Evolutionary conservation across 352 stramenopile genomes (phyloP).

Genomic region (Phytophthora macrochlamydospora): DNA sequence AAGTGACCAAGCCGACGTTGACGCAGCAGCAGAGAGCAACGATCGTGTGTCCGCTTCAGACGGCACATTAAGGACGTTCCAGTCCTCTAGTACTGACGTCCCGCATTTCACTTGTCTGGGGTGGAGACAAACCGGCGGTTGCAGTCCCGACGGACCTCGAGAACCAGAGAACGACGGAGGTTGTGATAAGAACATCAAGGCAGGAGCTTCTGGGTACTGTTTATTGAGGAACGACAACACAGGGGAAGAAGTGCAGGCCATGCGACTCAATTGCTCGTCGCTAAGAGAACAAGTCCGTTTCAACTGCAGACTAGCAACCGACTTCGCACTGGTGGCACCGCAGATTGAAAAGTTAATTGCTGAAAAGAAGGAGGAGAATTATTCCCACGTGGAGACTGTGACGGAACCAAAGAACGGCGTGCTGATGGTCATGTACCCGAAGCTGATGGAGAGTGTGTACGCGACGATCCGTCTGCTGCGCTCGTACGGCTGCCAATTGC

Average conservation of each 20-base stretch:
- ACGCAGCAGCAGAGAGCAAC: background rate
- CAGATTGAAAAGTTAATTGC: slow-evolving; percentile 22
- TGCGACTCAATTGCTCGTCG: slow-evolving; percentile 37
- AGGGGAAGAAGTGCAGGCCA: slow-evolving; percentile 33
- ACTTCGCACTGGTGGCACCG: slow-evolving; percentile 42
- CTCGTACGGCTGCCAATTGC: slow-evolving; percentile 38
- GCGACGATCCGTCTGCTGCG: slow-evolving; percentile 40
- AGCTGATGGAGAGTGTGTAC: slow-evolving; percentile 44
- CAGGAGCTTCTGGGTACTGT: slow-evolving; percentile 23
- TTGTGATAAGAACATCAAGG: slow-evolving; percentile 29
- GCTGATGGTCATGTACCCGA: slow-evolving; percentile 56
- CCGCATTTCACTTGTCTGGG: slow-evolving; percentile 26
- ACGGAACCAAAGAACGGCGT: slow-evolving; percentile 31
- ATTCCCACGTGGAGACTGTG: background rate
- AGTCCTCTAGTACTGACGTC: slow-evolving; percentile 9
- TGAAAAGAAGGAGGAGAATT: slow-evolving; percentile 9
- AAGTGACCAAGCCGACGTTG: background rate
- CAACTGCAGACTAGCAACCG: slow-evolving; percentile 43
- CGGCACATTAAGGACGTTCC: slow-evolving; percentile 17
- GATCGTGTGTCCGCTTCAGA: slow-evolving; percentile 7
- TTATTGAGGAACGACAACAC: slow-evolving; percentile 27
- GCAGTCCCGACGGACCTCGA: slow-evolving; percentile 23
- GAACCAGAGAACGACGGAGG: slow-evolving; percentile 21
- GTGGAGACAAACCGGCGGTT: slow-evolving; percentile 26
- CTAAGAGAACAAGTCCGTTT: slow-evolving; percentile 35